Conservation (phyloP, 2,329 filamentous ascomycete species). For the Diaporthe vaccinii region DNA sequence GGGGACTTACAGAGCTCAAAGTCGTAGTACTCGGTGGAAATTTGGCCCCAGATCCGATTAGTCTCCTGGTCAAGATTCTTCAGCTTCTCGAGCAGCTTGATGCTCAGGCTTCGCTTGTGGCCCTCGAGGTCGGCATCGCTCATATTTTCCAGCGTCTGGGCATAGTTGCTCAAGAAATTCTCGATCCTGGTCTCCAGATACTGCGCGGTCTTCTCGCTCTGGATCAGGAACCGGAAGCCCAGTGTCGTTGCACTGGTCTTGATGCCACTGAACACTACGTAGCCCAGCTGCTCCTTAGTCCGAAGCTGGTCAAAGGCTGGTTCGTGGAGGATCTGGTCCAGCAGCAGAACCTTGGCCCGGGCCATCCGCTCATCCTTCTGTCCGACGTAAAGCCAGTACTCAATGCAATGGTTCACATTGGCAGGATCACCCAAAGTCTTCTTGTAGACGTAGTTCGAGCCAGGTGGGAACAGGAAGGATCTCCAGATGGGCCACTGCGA, state of each 20-base stretch:
- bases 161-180: constrained; percentile 80
- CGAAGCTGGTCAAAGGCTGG: constrained; percentile 94
- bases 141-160: constrained; percentile 79
- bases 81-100: constrained; percentile 88
- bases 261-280: constrained; percentile 90
- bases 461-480: constrained; percentile 81
- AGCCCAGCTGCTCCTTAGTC: constrained; percentile 97
- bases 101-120: constrained; percentile 90
- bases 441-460: constrained; percentile 87
- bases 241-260: constrained; percentile 81
- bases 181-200: constrained; percentile 93
- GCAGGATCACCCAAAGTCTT: constrained; percentile 85
- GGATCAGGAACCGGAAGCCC: constrained; percentile 90
- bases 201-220: constrained; percentile 87
- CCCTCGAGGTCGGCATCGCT: constrained; percentile 86
- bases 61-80: constrained; percentile 94
- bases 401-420: constrained; percentile 90
- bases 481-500: constrained; percentile 85
- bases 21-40: constrained; percentile 88
- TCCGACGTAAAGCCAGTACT: constrained; percentile 81
- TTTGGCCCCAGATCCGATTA: constrained; percentile 85
- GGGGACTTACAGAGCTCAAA: constrained; percentile 82
- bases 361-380: constrained; percentile 76
- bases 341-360: constrained; percentile 82
- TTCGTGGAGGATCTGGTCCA: constrained; percentile 93